Evolutionary conservation across 805 yeast species (phyloP).

Genomic region (Schwanniomyces sp.): DNA sequence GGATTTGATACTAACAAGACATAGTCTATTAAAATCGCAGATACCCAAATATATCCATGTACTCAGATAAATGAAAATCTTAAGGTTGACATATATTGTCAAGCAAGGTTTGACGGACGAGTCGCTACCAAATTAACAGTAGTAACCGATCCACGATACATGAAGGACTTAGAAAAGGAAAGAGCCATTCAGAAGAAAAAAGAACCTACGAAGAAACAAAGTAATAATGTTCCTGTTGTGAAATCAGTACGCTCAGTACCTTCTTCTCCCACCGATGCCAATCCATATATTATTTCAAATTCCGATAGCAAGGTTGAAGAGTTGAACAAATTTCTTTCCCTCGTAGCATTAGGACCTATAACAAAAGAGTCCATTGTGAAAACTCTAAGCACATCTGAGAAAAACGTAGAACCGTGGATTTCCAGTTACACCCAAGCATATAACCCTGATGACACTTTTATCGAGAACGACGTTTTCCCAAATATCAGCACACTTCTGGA

Average conservation of each 20-base stretch:
- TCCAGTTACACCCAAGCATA: slow-evolving; percentile 30
- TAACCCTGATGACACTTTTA: slow-evolving; percentile 30
- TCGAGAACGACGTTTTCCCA: slow-evolving; percentile 30
- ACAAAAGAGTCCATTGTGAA: slow-evolving; percentile 27
- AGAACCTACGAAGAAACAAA: background rate
- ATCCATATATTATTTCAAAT: slow-evolving; percentile 9
- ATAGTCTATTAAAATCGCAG: slow-evolving; percentile 29
- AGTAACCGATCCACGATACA: slow-evolving; percentile 28
- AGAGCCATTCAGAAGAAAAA: background rate
- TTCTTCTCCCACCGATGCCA: slow-evolving; percentile 10
- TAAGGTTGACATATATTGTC: slow-evolving; percentile 33
- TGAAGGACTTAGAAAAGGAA: slow-evolving; percentile 14
- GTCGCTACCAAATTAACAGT: slow-evolving; percentile 30
- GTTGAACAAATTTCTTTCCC: slow-evolving; percentile 35
- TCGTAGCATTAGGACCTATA: slow-evolving; percentile 50
- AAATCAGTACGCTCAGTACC: slow-evolving; percentile 6
- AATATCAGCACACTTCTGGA: slow-evolving; percentile 8
- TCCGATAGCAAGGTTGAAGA: slow-evolving; percentile 6
- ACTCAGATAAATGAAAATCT: slow-evolving; percentile 31
- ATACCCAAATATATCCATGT: slow-evolving; percentile 31
- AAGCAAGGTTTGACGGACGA: slow-evolving; percentile 26
- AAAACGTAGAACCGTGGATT: slow-evolving; percentile 16
- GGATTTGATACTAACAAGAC: slow-evolving; percentile 15
- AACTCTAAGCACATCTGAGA: slow-evolving; percentile 10
- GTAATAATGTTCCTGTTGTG: background rate